Evolutionary conservation across 352 stramenopile genomes (phyloP).

Genomic region (Pythium inflatum): DNA sequence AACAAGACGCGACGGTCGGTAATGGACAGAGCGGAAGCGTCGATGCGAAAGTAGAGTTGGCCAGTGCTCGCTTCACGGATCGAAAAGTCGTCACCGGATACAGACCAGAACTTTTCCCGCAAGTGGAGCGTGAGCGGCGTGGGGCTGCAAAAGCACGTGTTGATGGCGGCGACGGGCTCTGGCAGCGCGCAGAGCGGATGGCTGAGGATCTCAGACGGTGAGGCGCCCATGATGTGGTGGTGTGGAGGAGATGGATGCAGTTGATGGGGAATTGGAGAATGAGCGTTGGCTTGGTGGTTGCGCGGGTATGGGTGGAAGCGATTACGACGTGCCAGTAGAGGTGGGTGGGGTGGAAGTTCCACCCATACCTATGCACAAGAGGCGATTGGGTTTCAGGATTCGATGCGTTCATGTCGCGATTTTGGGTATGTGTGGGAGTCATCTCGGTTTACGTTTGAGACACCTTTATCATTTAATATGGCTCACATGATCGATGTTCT

Average conservation of each 20-base stretch:
- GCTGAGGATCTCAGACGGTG: conserved; percentile 7
- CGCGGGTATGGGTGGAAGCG: no score
- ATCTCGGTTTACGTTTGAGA: no score
- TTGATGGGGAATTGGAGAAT: background rate
- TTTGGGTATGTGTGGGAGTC: no score
- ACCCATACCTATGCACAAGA: no score
- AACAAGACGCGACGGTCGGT: conserved; percentile 36
- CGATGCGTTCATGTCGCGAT: no score
- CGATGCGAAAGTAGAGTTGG: conserved; percentile 31
- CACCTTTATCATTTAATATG: background rate
- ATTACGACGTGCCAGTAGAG: no score
- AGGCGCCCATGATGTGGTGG: background rate
- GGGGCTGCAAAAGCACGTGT: conserved; percentile 25
- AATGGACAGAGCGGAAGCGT: conserved; percentile 25
- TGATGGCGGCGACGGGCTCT: conserved; percentile 23
- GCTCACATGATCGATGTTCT: no score
- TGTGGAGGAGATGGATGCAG: no score
- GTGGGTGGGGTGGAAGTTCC: background rate
- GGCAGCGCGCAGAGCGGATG: conserved; percentile 17
- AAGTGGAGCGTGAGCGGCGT: conserved; percentile 34
- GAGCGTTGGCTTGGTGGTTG: background rate
- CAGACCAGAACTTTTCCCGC: conserved; percentile 29
- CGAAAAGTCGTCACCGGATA: conserved; percentile 37
- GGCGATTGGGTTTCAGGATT: no score
- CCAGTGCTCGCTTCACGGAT: conserved; percentile 32